A percentile compares a stretch with the other conserved stretches of the same genome.
Evolutionary conservation across 1,284 basidiomycete genomes (phyloP).

Genomic region (Cutaneotrichosporon dermatis): DNA sequence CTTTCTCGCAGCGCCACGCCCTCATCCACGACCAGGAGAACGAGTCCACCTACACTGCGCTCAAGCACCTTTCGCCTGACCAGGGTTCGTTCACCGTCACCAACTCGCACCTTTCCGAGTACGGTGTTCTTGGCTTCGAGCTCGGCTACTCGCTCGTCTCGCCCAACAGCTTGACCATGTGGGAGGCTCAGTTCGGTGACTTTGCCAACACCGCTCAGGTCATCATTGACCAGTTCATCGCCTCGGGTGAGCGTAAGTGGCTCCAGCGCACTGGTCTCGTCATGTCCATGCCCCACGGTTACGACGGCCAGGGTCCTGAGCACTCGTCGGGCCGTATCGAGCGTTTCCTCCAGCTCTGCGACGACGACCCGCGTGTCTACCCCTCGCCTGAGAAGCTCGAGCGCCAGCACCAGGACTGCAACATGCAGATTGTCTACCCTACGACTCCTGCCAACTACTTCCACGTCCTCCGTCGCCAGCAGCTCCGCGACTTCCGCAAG

Average conservation of each 20-base stretch:
- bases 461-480: slow-evolving; percentile 92
- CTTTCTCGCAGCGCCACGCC: slow-evolving; percentile 99
- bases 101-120: slow-evolving; percentile 97
- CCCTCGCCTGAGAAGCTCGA: slow-evolving; percentile 85
- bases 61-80: slow-evolving; percentile 79
- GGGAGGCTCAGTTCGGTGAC: slow-evolving; percentile 99
- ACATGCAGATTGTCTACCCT: slow-evolving; percentile 97
- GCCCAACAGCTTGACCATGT: slow-evolving; percentile 88
- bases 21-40: slow-evolving; percentile 94
- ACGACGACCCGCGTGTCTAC: slow-evolving; percentile 91
- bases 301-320: slow-evolving; percentile 98
- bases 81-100: slow-evolving; percentile 92
- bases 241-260: slow-evolving; percentile 98
- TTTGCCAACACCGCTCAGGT: slow-evolving; percentile 96
- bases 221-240: slow-evolving; percentile 99
- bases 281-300: slow-evolving; percentile 90
- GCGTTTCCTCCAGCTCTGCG: slow-evolving; percentile 95
- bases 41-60: slow-evolving; percentile 81
- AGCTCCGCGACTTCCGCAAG: slow-evolving; percentile 94
- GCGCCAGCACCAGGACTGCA: slow-evolving; percentile 96
- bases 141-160: slow-evolving; percentile 98
- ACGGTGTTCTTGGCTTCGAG: slow-evolving; percentile 92
- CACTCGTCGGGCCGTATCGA: slow-evolving; percentile 96
- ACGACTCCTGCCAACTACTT: slow-evolving; percentile 93
- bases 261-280: slow-evolving; percentile 90